phyloP scores from a whole-genome alignment of 1,139 yeast species.

The Kodamaea sp. region DNA sequence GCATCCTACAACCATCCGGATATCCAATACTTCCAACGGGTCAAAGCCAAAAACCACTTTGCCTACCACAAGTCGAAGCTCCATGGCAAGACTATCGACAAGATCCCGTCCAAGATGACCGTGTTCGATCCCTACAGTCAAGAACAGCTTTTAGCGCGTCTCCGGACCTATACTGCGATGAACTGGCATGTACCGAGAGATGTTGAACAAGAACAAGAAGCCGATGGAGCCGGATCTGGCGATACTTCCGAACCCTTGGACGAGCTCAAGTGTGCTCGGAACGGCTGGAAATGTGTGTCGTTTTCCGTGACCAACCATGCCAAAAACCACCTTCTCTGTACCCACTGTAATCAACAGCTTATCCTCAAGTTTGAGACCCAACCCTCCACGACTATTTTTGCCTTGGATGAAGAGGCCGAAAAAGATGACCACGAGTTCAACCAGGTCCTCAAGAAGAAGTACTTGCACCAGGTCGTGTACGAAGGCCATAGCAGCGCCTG shows the following conservation, averaged over 20 bases:
- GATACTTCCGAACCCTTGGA: slow-evolving; percentile 16
- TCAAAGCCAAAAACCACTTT: slow-evolving; percentile 40
- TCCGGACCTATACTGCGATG: slow-evolving; percentile 32
- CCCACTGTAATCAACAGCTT: slow-evolving; percentile 33
- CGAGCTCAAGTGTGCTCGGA: slow-evolving; percentile 41
- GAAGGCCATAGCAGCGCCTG: slow-evolving; percentile 35
- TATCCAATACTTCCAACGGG: slow-evolving; percentile 38
- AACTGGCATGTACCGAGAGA: slow-evolving; percentile 37
- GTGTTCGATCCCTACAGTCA: slow-evolving; percentile 40
- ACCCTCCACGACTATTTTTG: slow-evolving; percentile 3
- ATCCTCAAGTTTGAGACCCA: slow-evolving; percentile 23
- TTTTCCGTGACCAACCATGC: slow-evolving; percentile 22
- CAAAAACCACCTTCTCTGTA: slow-evolving; percentile 38
- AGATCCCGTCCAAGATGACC: slow-evolving; percentile 16
- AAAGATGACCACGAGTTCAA: slow-evolving; percentile 20
- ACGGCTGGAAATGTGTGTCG: slow-evolving; percentile 45
- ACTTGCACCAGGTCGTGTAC: slow-evolving; percentile 24
- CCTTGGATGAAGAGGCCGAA: slow-evolving; percentile 7
- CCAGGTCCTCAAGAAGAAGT: slow-evolving; percentile 23
- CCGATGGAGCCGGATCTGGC: slow-evolving; percentile 2
- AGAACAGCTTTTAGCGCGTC: slow-evolving; percentile 26
- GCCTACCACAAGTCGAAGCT: slow-evolving; percentile 31
- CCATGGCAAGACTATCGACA: slow-evolving; percentile 12
- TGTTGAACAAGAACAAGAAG: slow-evolving; percentile 1
- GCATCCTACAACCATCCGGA: slow-evolving; percentile 33